Evolutionary conservation across 768 basidiomycete genomes (phyloP).

Genomic region (Mycena floridula): DNA sequence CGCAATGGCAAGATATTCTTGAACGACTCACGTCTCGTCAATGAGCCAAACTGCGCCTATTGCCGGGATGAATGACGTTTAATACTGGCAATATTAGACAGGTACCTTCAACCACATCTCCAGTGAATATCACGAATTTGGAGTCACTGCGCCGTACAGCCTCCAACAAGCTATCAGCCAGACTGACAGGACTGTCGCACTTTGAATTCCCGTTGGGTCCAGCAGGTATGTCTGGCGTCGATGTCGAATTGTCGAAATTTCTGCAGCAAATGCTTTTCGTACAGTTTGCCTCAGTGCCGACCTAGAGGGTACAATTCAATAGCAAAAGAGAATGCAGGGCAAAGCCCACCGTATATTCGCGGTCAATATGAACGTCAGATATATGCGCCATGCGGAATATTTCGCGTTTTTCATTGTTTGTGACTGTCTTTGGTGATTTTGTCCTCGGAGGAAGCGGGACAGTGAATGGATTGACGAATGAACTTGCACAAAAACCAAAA

Average conservation of each 20-base stretch:
- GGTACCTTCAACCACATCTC: slow-evolving; percentile 56
- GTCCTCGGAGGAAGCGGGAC: slow-evolving; percentile 45
- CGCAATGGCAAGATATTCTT: too few species aligned
- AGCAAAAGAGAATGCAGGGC: not conserved
- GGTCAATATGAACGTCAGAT: slow-evolving; percentile 59
- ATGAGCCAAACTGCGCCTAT: slow-evolving; percentile 47
- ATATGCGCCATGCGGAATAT: slow-evolving; percentile 57
- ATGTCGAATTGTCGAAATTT: slow-evolving; percentile 34
- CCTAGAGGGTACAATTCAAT: slow-evolving; percentile 21
- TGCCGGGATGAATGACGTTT: too few species aligned
- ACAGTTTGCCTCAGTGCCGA: slow-evolving; percentile 49
- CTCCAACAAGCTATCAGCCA: slow-evolving; percentile 45
- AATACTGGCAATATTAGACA: too few species aligned
- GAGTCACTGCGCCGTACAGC: slow-evolving; percentile 31
- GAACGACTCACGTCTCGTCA: slow-evolving; percentile 30
- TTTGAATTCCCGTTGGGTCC: slow-evolving; percentile 40
- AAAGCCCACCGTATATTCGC: slow-evolving; percentile 42
- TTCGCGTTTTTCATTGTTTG: slow-evolving; percentile 28
- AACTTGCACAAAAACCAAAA: slow-evolving; percentile 47
- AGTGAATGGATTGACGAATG: slow-evolving; percentile 35
- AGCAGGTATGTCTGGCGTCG: slow-evolving; percentile 35
- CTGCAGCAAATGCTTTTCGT: slow-evolving; percentile 62
- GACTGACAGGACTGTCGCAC: slow-evolving; percentile 46
- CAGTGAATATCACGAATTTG: slow-evolving; percentile 55
- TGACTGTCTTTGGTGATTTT: slow-evolving; percentile 28